These are phyloP conservation scores for Neoboletus magnificus DNA, from an alignment of 768 basidiomycete genomes.

Conservation along the genomic window DNA sequence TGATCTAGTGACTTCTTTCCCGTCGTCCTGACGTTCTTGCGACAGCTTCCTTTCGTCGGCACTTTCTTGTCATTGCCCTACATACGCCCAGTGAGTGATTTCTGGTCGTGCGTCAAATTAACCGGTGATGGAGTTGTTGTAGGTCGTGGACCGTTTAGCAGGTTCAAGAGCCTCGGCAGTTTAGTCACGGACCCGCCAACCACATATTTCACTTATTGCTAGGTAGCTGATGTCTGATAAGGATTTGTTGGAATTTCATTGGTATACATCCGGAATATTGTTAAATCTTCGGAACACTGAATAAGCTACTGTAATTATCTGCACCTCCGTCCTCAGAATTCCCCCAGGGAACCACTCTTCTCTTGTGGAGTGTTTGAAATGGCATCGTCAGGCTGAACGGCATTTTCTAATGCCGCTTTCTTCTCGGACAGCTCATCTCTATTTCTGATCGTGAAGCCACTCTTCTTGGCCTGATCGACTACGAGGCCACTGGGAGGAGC, in stretches of 20 bases:
- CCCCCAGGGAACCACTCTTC: slow-evolving; percentile 14
- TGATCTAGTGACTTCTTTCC: slow-evolving; percentile 92
- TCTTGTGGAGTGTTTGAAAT: slow-evolving; percentile 4
- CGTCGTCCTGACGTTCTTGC: slow-evolving; percentile 93
- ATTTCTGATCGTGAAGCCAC: slow-evolving; percentile 49
- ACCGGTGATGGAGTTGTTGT: slow-evolving; percentile 7
- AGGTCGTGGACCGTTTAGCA: slow-evolving; percentile 78
- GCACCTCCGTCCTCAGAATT: slow-evolving; percentile 3
- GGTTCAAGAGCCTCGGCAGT: slow-evolving; percentile 77
- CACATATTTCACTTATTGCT: background rate
- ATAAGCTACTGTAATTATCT: background rate
- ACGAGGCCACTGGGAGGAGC: slow-evolving; percentile 46
- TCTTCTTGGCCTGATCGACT: slow-evolving; percentile 45
- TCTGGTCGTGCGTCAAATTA: background rate
- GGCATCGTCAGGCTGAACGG: background rate
- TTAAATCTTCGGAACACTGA: slow-evolving; percentile 1
- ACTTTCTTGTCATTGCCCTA: slow-evolving; percentile 83
- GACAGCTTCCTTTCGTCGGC: slow-evolving; percentile 91
- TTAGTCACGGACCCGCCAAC: slow-evolving; percentile 31
- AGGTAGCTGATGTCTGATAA: slow-evolving; percentile 9
- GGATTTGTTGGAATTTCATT: slow-evolving; percentile 16
- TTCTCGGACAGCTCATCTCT: slow-evolving; percentile 39
- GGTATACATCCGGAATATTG: background rate
- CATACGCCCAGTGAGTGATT: slow-evolving; percentile 67
- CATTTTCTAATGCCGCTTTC: slow-evolving; percentile 1